Evolutionary conservation across 1,139 yeast species (phyloP).

Genomic region (Kodamaea plutei): DNA sequence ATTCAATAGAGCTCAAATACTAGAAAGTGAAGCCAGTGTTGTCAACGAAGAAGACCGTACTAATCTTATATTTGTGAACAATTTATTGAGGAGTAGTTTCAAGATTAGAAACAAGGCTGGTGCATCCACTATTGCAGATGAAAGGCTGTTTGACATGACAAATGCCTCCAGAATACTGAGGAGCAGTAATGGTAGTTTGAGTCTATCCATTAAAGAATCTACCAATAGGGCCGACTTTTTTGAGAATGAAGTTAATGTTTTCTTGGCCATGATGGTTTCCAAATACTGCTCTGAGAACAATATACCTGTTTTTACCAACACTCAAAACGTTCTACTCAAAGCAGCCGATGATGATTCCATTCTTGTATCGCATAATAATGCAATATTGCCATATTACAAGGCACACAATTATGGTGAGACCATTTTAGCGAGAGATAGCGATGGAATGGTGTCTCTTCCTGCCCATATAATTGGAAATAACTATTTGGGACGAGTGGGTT

Average conservation of each 20-base stretch:
- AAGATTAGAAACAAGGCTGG: slow-evolving; percentile 31
- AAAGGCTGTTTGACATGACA: slow-evolving; percentile 1
- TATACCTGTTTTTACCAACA: slow-evolving; percentile 27
- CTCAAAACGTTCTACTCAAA: slow-evolving; percentile 17
- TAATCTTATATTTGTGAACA: slow-evolving; percentile 31
- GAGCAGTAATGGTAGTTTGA: no score
- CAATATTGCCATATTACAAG: slow-evolving; percentile 32
- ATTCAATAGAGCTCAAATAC: slow-evolving; percentile 14
- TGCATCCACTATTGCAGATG: slow-evolving; percentile 17
- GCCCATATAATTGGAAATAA: slow-evolving; percentile 33
- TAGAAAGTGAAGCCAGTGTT: no score
- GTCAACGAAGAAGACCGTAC: slow-evolving; percentile 27
- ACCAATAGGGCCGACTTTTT: slow-evolving; percentile 26
- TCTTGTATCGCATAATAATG: slow-evolving; percentile 34
- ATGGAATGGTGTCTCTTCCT: slow-evolving; percentile 32
- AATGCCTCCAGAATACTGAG: slow-evolving; percentile 9
- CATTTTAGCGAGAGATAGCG: slow-evolving; percentile 30
- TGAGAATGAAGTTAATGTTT: slow-evolving; percentile 22
- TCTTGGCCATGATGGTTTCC: slow-evolving; percentile 25
- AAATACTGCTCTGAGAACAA: slow-evolving; percentile 20
- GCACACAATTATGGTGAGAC: slow-evolving; percentile 35
- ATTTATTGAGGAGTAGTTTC: slow-evolving; percentile 29
- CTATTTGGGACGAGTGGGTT: slow-evolving; percentile 19
- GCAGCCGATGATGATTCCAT: slow-evolving; percentile 21
- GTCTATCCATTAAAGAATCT: no score